Conservation (phyloP, 805 yeast species). For the Yarrowia divulgata region DNA sequence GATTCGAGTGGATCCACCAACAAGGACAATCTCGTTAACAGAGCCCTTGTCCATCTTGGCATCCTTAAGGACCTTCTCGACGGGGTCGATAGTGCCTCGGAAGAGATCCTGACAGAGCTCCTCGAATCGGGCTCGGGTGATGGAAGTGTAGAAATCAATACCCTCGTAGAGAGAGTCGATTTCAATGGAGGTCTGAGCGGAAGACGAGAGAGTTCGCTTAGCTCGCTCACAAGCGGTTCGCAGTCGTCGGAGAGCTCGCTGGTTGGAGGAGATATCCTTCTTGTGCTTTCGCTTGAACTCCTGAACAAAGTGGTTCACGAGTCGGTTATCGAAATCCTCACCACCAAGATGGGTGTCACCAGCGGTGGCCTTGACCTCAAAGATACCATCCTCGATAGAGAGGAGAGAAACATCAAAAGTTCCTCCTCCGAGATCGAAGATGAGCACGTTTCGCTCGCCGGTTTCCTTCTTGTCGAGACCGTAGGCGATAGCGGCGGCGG, state of each 20-base stretch:
- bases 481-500: slow-evolving; percentile 98
- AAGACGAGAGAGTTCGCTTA: slow-evolving; percentile 59
- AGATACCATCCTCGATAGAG: slow-evolving; percentile 92
- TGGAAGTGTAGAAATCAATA: slow-evolving; percentile 90
- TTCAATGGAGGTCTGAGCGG: slow-evolving; percentile 88
- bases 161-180: slow-evolving; percentile 93
- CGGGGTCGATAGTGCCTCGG: slow-evolving; percentile 91
- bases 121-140: slow-evolving; percentile 56
- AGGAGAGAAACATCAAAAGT: slow-evolving; percentile 94
- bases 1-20: slow-evolving; percentile 97
- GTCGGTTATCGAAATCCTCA: slow-evolving; percentile 97
- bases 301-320: slow-evolving; percentile 86
- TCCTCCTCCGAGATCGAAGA: slow-evolving; percentile 94
- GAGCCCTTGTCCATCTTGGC: slow-evolving; percentile 85
- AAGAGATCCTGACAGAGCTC: slow-evolving; percentile 90
- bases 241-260: slow-evolving; percentile 92
- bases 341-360: slow-evolving; percentile 95
- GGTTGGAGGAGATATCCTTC: slow-evolving; percentile 61
- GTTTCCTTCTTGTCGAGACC: slow-evolving; percentile 73
- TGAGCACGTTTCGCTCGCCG: slow-evolving; percentile 81
- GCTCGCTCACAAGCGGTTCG: slow-evolving; percentile 99
- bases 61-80: slow-evolving; percentile 89
- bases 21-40: slow-evolving; percentile 88
- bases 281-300: slow-evolving; percentile 97
- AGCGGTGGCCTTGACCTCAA: slow-evolving; percentile 93